Percentiles rank a stretch among this genome's conserved stretches.
phyloP scores from a whole-genome alignment of 176 grass and related monocot species.

The Carex pumila region DNA sequence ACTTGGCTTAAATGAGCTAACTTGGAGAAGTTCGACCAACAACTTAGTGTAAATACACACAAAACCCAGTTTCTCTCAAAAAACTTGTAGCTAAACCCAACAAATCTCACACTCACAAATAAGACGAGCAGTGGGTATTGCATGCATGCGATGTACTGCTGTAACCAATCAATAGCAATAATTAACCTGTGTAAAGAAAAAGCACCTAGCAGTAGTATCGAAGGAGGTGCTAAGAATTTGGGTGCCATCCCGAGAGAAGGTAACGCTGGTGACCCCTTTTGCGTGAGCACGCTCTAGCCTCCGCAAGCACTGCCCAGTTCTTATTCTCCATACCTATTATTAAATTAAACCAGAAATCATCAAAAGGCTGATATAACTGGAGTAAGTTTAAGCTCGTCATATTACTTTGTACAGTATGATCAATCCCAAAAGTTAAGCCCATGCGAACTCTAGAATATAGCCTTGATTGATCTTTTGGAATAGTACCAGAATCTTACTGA shows the following conservation, averaged over 20 bases:
- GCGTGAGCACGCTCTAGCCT: conserved; percentile 73
- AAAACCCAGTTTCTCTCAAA: not conserved
- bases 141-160: not conserved
- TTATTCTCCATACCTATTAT: conserved; percentile 90
- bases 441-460: not conserved
- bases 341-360: not conserved
- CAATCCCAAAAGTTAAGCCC: not conserved
- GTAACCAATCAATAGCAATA: not conserved
- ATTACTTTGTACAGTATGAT: not conserved
- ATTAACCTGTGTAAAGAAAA: not conserved
- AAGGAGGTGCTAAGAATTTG: conserved; percentile 98
- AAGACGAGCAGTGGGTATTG: not conserved
- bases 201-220: conserved; percentile 85
- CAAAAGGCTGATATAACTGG: not conserved
- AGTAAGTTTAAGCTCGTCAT: not conserved
- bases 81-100: not conserved
- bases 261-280: conserved; percentile 89
- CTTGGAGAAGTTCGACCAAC: not conserved
- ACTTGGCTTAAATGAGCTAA: not conserved
- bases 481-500: not conserved
- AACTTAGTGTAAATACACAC: not conserved
- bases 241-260: conserved; percentile 90
- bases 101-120: not conserved
- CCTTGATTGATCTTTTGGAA: not conserved
- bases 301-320: conserved; percentile 88